Percentiles rank a stretch among this genome's conserved stretches.
Conservation (phyloP, 2,329 filamentous ascomycete species). For the Myriosclerotinia curreyana region DNA sequence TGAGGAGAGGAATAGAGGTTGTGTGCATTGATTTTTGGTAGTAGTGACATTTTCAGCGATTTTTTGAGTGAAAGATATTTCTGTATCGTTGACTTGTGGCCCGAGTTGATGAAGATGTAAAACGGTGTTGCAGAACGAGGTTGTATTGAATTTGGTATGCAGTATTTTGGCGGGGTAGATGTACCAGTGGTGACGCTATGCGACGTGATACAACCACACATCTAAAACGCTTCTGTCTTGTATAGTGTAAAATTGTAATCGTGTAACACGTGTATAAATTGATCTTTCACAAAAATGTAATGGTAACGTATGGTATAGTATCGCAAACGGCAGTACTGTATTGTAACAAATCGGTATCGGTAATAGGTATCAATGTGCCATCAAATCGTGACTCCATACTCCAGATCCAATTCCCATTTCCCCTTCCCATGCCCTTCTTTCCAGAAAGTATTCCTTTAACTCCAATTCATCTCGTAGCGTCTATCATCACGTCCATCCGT, state of each 20-base stretch:
- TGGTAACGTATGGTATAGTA: constrained; percentile 1
- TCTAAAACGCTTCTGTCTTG: not conserved
- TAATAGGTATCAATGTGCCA: constrained; percentile 9
- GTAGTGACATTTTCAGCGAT: not conserved
- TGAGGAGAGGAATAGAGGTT: constrained; percentile 4
- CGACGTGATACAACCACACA: not conserved
- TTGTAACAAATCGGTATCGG: constrained; percentile 16
- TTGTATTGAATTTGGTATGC: constrained; percentile 10
- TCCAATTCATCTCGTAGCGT: not conserved
- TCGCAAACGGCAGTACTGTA: constrained; percentile 12
- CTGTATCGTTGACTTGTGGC: not conserved
- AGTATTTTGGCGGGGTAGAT: not conserved
- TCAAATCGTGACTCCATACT: constrained; percentile 14
- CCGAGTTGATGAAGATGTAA: not conserved
- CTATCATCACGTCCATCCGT: not conserved
- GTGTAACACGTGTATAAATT: not conserved
- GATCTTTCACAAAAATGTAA: constrained; percentile 3
- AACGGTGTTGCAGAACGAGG: not conserved
- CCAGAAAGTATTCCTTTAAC: not conserved
- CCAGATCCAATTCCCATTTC: not conserved
- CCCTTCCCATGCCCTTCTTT: constrained; percentile 2
- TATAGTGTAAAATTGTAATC: not conserved
- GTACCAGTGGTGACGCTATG: not conserved
- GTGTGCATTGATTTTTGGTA: constrained; percentile 5
- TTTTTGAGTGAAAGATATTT: not conserved